Evolutionary conservation across 2,329 filamentous ascomycete species (phyloP).

Genomic region (Colletotrichum sublineola): DNA sequence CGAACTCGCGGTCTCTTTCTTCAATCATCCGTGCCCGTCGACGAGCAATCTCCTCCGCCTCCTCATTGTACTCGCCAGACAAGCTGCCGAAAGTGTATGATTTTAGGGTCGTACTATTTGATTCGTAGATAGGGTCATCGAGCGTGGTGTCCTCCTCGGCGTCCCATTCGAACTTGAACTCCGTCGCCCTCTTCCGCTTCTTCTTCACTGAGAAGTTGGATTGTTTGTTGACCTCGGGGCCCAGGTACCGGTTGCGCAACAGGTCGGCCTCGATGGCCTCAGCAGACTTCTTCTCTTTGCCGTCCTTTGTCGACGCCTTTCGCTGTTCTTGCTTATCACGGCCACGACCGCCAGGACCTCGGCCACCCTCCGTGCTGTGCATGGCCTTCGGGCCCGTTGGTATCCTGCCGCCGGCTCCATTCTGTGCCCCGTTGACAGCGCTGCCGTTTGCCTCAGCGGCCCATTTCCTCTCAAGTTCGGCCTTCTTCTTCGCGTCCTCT

Average conservation of each 20-base stretch:
- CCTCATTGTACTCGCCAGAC: slow-evolving; percentile 65
- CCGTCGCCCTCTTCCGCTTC: slow-evolving; percentile 91
- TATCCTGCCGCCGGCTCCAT: slow-evolving; percentile 61
- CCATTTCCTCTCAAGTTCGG: slow-evolving; percentile 70
- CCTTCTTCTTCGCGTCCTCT: slow-evolving; percentile 77
- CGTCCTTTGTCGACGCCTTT: slow-evolving; percentile 58
- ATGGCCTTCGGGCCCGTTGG: slow-evolving; percentile 38
- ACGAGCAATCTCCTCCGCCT: slow-evolving; percentile 66
- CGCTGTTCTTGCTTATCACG: slow-evolving; percentile 62
- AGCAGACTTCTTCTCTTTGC: slow-evolving; percentile 56
- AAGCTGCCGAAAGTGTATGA: slow-evolving; percentile 61
- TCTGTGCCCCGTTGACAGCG: slow-evolving; percentile 51
- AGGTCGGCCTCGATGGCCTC: slow-evolving; percentile 80
- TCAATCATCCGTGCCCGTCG: slow-evolving; percentile 78
- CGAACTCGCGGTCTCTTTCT: slow-evolving; percentile 81
- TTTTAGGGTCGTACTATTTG: slow-evolving; percentile 33
- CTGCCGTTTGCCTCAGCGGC: slow-evolving; percentile 48
- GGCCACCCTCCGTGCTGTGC: slow-evolving; percentile 48
- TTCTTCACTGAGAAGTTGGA: slow-evolving; percentile 95
- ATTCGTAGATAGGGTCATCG: slow-evolving; percentile 81
- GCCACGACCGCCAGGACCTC: slow-evolving; percentile 53
- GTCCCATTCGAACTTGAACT: slow-evolving; percentile 99
- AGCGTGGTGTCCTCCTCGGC: slow-evolving; percentile 90
- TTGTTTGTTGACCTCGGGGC: slow-evolving; percentile 83
- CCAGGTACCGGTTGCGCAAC: slow-evolving; percentile 88